Conservation (phyloP, 2,329 filamentous ascomycete species). For the Metarhizium album region DNA sequence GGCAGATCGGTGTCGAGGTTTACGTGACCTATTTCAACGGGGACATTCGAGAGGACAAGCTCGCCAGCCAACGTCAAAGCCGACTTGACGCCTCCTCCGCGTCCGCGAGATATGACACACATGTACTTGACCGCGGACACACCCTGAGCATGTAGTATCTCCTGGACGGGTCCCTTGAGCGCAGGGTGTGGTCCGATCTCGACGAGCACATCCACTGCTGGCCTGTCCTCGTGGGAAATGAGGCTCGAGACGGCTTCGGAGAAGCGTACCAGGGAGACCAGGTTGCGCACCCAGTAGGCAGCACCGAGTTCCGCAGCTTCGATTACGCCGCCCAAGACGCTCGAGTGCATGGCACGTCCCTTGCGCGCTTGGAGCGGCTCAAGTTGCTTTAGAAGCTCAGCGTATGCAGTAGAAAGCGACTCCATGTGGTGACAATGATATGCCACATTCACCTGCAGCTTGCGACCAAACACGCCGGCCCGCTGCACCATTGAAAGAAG, state of each 20-base stretch:
- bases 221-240: background rate
- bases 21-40: background rate
- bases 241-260: background rate
- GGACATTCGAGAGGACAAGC: background rate
- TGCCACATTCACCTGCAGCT: conserved; percentile 11
- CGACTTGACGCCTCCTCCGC: background rate
- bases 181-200: conserved; percentile 28
- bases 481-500: conserved; percentile 8
- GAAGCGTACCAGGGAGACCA: background rate
- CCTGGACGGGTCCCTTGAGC: conserved; percentile 27
- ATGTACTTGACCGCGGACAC: background rate
- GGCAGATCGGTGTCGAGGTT: background rate
- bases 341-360: background rate
- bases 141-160: conserved; percentile 13
- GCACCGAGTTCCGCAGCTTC: background rate
- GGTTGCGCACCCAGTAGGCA: background rate
- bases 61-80: background rate
- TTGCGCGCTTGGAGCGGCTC: no score
- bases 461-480: conserved; percentile 11
- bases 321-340: background rate
- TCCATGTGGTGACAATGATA: conserved; percentile 15
- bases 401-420: conserved; percentile 28
- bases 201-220: conserved; percentile 10
- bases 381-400: conserved; percentile 13
- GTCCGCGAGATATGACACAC: conserved; percentile 18